These are phyloP conservation scores for Populus simonii DNA, from an alignment of 345 rosid genomes.

Conservation along the genomic window DNA sequence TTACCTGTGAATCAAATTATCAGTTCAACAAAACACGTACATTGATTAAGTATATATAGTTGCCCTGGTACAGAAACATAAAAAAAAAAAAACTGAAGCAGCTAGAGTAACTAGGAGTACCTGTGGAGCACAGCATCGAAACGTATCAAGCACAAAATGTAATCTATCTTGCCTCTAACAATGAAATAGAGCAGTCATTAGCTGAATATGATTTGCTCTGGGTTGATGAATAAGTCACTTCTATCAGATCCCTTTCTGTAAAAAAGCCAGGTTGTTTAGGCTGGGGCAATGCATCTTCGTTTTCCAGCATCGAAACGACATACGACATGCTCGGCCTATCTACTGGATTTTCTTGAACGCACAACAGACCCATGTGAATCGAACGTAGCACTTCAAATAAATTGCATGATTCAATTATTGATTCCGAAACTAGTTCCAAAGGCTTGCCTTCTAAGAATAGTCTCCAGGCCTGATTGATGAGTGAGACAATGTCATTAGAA, in stretches of 20 bases:
- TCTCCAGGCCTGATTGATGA: neutral
- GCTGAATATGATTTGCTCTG: neutral
- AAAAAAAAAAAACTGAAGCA: too few relatives aligned
- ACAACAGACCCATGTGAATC: neutral
- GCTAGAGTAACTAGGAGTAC: too few relatives aligned
- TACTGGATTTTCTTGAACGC: slow-evolving; percentile 2
- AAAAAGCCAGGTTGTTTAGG: slow-evolving; percentile 10
- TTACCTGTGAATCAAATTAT: neutral
- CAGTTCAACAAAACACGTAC: too few relatives aligned
- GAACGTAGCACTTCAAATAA: neutral
- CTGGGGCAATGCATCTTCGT: slow-evolving; percentile 1
- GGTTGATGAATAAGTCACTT: neutral
- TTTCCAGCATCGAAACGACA: slow-evolving; percentile 1
- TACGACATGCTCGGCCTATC: slow-evolving; percentile 8
- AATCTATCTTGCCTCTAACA: slow-evolving; percentile 1
- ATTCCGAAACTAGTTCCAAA: neutral
- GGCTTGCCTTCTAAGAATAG: neutral
- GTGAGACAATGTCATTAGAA: neutral
- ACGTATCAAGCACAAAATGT: neutral
- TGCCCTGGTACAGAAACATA: too few relatives aligned
- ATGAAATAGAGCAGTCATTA: neutral
- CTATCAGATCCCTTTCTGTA: neutral
- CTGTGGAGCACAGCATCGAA: neutral
- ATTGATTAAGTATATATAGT: too few relatives aligned
- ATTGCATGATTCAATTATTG: neutral